These are phyloP conservation scores for Trichoderma breve DNA, from an alignment of 2,329 filamentous ascomycete genomes.

Conservation along the genomic window DNA sequence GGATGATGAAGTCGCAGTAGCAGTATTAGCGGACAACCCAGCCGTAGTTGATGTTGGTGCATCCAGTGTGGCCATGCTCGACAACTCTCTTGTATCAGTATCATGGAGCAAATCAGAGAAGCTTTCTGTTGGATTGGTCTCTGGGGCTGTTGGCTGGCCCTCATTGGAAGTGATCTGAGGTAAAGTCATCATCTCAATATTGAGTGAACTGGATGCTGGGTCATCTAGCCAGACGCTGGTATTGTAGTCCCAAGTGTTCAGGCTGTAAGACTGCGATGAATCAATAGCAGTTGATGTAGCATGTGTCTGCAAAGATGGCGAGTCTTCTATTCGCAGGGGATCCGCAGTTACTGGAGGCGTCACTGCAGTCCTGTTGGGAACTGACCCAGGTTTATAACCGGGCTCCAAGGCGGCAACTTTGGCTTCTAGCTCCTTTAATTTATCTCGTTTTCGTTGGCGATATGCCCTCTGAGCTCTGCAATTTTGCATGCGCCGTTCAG, in stretches of 20 bases:
- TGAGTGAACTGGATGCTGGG: neutral
- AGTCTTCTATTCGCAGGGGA: too few relatives aligned
- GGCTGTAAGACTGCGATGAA: neutral
- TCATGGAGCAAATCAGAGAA: neutral
- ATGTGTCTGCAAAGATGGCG: neutral
- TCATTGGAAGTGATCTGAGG: neutral
- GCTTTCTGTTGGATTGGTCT: neutral
- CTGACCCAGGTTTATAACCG: neutral
- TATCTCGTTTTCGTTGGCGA: neutral
- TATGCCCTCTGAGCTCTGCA: slow-evolving; percentile 3
- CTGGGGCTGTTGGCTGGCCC: neutral
- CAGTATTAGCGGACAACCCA: neutral
- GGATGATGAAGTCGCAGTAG: neutral
- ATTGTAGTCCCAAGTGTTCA: neutral
- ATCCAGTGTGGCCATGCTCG: neutral
- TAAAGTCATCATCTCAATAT: neutral
- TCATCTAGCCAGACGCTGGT: neutral
- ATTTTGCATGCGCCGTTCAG: neutral
- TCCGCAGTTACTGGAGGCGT: neutral
- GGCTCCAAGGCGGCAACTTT: neutral
- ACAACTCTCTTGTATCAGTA: neutral
- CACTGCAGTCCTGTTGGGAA: neutral
- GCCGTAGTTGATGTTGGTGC: neutral
- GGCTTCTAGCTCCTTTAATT: neutral
- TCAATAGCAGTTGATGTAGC: neutral